phyloP scores from a whole-genome alignment of 2,329 filamentous ascomycete species.

The Botrytis hyacinthi region DNA sequence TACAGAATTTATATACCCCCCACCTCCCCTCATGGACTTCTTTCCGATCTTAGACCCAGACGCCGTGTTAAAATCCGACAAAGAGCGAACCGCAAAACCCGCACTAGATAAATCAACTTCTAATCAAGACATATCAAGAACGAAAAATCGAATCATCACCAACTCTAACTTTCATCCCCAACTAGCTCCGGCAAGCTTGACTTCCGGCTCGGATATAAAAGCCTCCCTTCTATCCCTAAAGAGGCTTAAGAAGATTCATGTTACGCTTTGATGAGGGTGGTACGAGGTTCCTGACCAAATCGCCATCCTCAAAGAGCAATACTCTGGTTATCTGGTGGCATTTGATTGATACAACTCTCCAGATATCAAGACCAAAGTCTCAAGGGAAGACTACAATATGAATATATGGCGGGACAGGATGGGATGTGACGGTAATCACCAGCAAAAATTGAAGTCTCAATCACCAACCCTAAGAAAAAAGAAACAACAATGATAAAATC shows the following conservation, averaged over 20 bases:
- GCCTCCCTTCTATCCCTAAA: background rate
- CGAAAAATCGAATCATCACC: background rate
- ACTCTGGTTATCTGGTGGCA: accelerated
- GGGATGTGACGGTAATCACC: background rate
- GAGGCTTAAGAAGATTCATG: background rate
- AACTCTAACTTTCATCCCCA: background rate
- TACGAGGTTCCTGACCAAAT: background rate
- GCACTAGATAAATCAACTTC: accelerated
- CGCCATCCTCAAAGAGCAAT: background rate
- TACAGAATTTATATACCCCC: background rate
- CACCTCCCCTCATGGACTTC: too few relatives aligned
- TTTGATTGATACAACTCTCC: background rate
- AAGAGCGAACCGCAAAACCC: background rate
- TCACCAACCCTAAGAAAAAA: background rate
- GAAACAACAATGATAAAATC: background rate
- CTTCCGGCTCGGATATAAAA: background rate
- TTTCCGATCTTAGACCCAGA: accelerated
- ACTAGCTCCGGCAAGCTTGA: background rate
- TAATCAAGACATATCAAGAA: background rate
- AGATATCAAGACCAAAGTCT: background rate
- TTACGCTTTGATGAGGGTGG: too few relatives aligned
- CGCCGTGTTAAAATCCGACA: accelerated
- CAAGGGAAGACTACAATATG: background rate
- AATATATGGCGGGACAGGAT: background rate
- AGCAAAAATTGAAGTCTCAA: background rate